Base-by-base conservation (phyloP, 768 basidiomycete genomes). In the Rhizopogon vulgaris region DNA sequence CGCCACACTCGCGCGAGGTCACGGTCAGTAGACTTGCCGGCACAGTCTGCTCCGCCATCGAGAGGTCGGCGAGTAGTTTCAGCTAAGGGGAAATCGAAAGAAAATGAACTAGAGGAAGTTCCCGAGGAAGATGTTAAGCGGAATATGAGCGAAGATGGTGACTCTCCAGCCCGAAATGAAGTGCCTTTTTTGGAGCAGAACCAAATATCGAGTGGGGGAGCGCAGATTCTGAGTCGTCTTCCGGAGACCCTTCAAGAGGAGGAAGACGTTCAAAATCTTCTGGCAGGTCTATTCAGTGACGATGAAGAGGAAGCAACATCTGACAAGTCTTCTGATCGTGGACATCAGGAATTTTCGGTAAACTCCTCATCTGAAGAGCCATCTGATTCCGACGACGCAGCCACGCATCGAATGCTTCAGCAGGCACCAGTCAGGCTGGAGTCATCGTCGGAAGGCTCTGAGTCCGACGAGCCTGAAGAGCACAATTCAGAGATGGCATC, bases 341-440 rank as follows among this genome's bases (percentile, higher is more conserved):
- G 8, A 22, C 45, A 18, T 18, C 42, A 46, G 34, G 45, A 46
- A 46, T 46, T 46, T 10, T 22, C 45, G 10, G 32, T 15, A 15
- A 9, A 46, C 18, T 46, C 45, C 9, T 46, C 45, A 24, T 46
- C 45, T 27, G 40, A n/a, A 27, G 47, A 52, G 7, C 58, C 63
- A 15, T 57, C 56, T 3, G 66, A 69, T 30, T 65, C 63, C 14
- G 67, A 69, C 40, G 66, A 67, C 27, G 58, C 51, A 30, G 65
- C 69, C 43, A 67, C 58, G 4, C 63, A 67, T 28, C 49, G 22
- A 3, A 32, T 38, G 0, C 52, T 69, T 48, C 28, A 55, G 11
- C 47, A 6, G 10, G 12, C 42, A 4, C 4, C 28, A n/a, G n/a
- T n/a, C n/a, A n/a, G n/a, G n/a, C n/a, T n/a, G n/a, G 18, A 41